Conservation (phyloP, 78 protist genomes). For the Emiliania huxleyi region DNA sequence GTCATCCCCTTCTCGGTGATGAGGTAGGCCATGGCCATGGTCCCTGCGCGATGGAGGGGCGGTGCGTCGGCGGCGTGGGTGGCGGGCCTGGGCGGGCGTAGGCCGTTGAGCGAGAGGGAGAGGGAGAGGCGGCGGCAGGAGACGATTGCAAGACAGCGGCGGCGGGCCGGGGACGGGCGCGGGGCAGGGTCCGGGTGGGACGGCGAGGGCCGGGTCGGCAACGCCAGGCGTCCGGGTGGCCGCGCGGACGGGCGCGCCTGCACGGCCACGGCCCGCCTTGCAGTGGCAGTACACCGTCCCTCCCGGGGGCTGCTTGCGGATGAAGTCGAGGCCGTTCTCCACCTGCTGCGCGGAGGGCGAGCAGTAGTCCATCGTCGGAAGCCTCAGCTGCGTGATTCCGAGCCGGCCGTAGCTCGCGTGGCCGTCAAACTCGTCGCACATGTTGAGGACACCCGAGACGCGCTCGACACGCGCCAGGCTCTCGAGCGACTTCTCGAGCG, state of each 20-base stretch:
- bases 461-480: background rate
- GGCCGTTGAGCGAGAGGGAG: too few species aligned
- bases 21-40: background rate
- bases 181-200: too few species aligned
- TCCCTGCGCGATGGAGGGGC: too few species aligned
- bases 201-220: too few species aligned
- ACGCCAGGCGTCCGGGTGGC: too few species aligned
- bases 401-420: background rate
- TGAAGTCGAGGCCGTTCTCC: slow-evolving; percentile 11
- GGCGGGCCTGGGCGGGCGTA: too few species aligned
- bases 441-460: background rate
- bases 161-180: too few species aligned
- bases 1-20: background rate
- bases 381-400: background rate
- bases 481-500: background rate
- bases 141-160: too few species aligned
- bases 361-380: slow-evolving; percentile 23
- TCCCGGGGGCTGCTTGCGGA: background rate
- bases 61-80: too few species aligned
- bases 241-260: too few species aligned
- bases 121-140: too few species aligned
- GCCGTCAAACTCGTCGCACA: slow-evolving; percentile 3
- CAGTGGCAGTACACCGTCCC: background rate
- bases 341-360: background rate
- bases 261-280: slow-evolving; percentile 22